Percentiles rank a stretch among this genome's conserved stretches.
These are phyloP conservation scores for Tylopilus sp. DNA, from an alignment of 1,284 basidiomycete species.

Conservation along the genomic window DNA sequence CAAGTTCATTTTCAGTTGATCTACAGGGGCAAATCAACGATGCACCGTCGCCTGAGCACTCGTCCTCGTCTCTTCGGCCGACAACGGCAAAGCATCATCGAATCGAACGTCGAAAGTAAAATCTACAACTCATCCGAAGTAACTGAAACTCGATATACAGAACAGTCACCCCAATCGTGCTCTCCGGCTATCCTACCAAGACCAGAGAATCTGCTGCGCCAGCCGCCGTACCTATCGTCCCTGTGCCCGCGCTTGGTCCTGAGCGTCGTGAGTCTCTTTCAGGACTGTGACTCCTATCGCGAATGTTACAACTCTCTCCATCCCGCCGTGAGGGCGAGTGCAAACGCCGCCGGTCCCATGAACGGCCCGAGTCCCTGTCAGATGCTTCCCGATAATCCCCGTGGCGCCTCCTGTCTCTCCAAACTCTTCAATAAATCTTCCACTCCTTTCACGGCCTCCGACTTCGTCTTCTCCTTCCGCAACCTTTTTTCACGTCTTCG, in stretches of 20 bases:
- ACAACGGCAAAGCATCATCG: not conserved
- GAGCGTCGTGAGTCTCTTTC: conserved; percentile 13
- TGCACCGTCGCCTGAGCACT: not conserved
- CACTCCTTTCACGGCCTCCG: conserved; percentile 41
- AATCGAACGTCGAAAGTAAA: not conserved
- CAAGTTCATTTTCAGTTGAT: not conserved
- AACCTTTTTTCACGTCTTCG: conserved; percentile 57
- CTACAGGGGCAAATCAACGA: conserved; percentile 1
- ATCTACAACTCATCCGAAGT: not conserved
- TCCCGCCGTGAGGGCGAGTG: conserved; percentile 12
- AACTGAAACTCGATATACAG: conserved; percentile 7
- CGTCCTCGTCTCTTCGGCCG: not conserved
- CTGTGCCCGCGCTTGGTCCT: conserved; percentile 1
- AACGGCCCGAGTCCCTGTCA: conserved; percentile 14
- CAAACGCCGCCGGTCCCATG: conserved; percentile 11
- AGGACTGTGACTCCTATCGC: conserved; percentile 16
- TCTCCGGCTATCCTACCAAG: conserved; percentile 1
- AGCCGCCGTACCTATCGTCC: conserved; percentile 5
- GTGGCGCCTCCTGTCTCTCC: conserved; percentile 10
- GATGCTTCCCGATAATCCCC: conserved; percentile 6
- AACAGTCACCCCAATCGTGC: not conserved
- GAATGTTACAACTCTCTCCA: conserved; percentile 8
- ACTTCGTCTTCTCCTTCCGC: conserved; percentile 42
- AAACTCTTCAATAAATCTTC: conserved; percentile 42
- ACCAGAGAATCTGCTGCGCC: conserved; percentile 1